Percentiles rank a stretch among this genome's conserved stretches.
Conservation (phyloP, 2,329 filamentous ascomycete genomes). For the Pseudogymnoascus destructans region DNA sequence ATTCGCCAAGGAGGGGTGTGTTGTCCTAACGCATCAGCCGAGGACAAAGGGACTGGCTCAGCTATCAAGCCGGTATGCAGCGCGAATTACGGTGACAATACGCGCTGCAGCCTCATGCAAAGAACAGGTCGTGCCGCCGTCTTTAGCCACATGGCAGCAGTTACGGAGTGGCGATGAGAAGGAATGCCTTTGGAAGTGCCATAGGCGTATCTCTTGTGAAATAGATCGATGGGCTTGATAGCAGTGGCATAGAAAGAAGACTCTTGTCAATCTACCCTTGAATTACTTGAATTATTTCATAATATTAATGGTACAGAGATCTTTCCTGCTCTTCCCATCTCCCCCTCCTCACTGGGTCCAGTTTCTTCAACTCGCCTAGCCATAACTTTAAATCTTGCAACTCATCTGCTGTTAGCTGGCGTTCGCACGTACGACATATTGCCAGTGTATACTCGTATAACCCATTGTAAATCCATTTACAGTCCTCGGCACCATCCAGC, state of each 20-base stretch:
- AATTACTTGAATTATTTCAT: neutral
- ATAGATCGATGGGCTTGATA: neutral
- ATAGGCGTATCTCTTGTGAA: neutral
- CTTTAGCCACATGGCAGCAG: neutral
- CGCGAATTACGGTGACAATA: neutral
- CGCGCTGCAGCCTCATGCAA: neutral
- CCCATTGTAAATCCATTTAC: constrained; percentile 84
- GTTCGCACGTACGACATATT: constrained; percentile 40
- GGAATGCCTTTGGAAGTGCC: neutral
- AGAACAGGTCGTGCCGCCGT: neutral
- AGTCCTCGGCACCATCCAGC: constrained; percentile 50
- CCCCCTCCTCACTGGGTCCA: constrained; percentile 25
- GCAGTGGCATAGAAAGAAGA: neutral
- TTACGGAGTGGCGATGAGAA: neutral
- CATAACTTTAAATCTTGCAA: constrained; percentile 23
- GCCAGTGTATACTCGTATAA: constrained; percentile 60
- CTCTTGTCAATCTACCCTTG: neutral
- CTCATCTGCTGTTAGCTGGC: constrained; percentile 30
- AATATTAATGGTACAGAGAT: neutral
- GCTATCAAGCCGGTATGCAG: too few relatives aligned
- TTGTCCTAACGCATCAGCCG: neutral
- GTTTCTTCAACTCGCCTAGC: constrained; percentile 23
- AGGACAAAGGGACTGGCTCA: neutral
- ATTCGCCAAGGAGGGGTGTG: neutral
- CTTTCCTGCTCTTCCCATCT: constrained; percentile 22